Evolutionary conservation across 2,329 filamentous ascomycete genomes (phyloP).

Genomic region (Escovopsis weberi): DNA sequence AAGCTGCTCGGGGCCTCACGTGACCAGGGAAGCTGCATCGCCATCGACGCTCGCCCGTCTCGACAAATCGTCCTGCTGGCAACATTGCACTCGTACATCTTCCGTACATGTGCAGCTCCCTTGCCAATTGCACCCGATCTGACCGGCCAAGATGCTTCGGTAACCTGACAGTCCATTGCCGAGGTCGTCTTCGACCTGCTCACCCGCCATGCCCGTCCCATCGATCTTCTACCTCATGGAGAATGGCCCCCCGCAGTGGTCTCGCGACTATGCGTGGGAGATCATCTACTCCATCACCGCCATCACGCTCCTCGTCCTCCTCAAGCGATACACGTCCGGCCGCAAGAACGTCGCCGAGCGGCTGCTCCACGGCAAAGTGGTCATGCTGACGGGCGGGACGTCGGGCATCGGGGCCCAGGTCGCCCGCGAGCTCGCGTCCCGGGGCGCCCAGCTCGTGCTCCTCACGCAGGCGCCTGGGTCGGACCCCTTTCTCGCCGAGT

Average conservation of each 20-base stretch:
- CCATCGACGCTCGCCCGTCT: too few relatives aligned
- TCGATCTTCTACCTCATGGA: slow-evolving; percentile 31
- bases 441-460: slow-evolving; percentile 82
- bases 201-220: slow-evolving; percentile 35
- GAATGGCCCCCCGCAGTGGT: slow-evolving; percentile 35
- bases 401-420: slow-evolving; percentile 77
- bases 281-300: slow-evolving; percentile 25
- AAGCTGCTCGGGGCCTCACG: too few relatives aligned
- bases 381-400: slow-evolving; percentile 89
- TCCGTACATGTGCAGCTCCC: too few relatives aligned
- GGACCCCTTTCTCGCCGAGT: slow-evolving; percentile 84
- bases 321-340: slow-evolving; percentile 69
- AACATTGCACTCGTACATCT: too few relatives aligned
- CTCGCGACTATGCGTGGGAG: slow-evolving; percentile 29
- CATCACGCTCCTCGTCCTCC: slow-evolving; percentile 24
- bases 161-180: too few relatives aligned
- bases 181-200: background rate
- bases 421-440: slow-evolving; percentile 56
- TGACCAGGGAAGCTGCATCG: too few relatives aligned
- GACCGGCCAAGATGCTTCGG: too few relatives aligned
- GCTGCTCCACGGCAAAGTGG: slow-evolving; percentile 82
- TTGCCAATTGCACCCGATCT: too few relatives aligned
- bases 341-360: slow-evolving; percentile 60
- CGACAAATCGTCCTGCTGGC: too few relatives aligned
- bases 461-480: slow-evolving; percentile 69